Conservation (phyloP, 192 early-diverging fungal genomes). For the Backusella australiensis region DNA sequence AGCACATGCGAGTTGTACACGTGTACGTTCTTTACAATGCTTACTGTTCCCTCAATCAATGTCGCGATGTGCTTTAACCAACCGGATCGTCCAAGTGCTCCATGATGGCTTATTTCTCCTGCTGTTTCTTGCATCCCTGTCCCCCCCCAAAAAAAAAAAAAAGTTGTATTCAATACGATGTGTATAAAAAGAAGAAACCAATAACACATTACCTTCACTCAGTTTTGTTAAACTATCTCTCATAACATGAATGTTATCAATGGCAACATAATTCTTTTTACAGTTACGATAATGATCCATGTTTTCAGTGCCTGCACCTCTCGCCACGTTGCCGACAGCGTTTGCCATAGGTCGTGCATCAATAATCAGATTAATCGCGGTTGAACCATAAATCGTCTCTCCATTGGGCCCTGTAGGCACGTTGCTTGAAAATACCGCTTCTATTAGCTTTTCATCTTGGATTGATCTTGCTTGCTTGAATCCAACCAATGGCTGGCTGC, state of each 20-base stretch:
- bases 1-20: slow-evolving; percentile 76
- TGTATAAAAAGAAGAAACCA: background rate
- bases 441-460: slow-evolving; percentile 96
- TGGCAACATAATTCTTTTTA: slow-evolving; percentile 83
- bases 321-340: slow-evolving; percentile 87
- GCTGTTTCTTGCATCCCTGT: slow-evolving; percentile 52
- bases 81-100: slow-evolving; percentile 61
- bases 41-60: slow-evolving; percentile 74
- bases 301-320: slow-evolving; percentile 94
- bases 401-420: slow-evolving; percentile 43
- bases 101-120: slow-evolving; percentile 42
- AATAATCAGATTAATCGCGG: slow-evolving; percentile 76
- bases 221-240: slow-evolving; percentile 82
- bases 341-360: slow-evolving; percentile 95
- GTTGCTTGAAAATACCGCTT: slow-evolving; percentile 79
- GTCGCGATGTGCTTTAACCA: slow-evolving; percentile 88
- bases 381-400: slow-evolving; percentile 48
- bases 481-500: slow-evolving; percentile 93
- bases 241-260: slow-evolving; percentile 99
- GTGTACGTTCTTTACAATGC: slow-evolving; percentile 82
- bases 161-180: background rate
- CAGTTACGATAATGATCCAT: slow-evolving; percentile 90
- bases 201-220: slow-evolving; percentile 66
- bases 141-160: too few relatives aligned
- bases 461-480: slow-evolving; percentile 89